These are phyloP conservation scores for Brassica napus DNA, from an alignment of 345 rosid genomes.

Conservation along the genomic window DNA sequence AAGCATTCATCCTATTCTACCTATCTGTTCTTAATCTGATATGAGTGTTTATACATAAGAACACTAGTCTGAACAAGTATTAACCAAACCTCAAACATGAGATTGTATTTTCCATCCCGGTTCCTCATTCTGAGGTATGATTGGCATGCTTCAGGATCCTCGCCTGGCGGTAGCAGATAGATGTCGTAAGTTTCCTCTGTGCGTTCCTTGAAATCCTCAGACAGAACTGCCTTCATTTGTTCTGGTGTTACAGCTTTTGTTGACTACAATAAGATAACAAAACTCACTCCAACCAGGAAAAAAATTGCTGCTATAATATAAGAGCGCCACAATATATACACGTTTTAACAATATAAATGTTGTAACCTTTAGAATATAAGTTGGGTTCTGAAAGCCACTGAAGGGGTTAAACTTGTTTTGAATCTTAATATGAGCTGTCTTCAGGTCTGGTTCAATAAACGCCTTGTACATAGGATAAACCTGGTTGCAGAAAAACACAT, in stretches of 20 bases:
- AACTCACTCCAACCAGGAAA: constrained; percentile 14
- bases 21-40: constrained; percentile 1
- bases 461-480: constrained; percentile 99
- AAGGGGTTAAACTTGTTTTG: constrained; percentile 97
- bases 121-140: constrained; percentile 98
- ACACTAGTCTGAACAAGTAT: constrained; percentile 23
- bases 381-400: constrained; percentile 95
- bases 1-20: constrained; percentile 7
- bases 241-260: constrained; percentile 68
- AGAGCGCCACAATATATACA: neutral
- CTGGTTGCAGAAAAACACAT: constrained; percentile 43
- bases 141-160: constrained; percentile 99
- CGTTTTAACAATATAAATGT: neutral
- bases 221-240: constrained; percentile 68
- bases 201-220: constrained; percentile 59
- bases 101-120: constrained; percentile 97
- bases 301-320: neutral
- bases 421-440: constrained; percentile 93
- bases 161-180: constrained; percentile 97
- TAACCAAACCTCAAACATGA: constrained; percentile 89
- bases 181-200: constrained; percentile 97
- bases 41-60: constrained; percentile 12
- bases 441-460: constrained; percentile 96
- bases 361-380: constrained; percentile 84
- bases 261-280: constrained; percentile 54